Conservation (phyloP, 2,329 filamentous ascomycete species). For the Neopestalotiopsis sp. region DNA sequence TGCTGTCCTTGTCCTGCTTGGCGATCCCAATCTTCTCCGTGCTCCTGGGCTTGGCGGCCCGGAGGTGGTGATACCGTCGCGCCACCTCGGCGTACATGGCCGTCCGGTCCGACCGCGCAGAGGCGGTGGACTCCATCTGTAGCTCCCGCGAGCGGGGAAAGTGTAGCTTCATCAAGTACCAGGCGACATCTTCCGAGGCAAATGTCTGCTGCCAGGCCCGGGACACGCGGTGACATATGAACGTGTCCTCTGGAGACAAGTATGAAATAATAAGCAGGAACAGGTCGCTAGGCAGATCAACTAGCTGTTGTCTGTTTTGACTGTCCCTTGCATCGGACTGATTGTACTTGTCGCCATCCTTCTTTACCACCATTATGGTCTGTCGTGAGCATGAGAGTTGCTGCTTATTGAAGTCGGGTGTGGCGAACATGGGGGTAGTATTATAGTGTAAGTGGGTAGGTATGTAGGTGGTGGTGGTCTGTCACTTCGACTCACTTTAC, state of each 20-base stretch:
- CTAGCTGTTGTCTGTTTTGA: slow-evolving; percentile 42
- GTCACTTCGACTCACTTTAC: neutral
- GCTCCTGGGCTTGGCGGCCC: slow-evolving; percentile 50
- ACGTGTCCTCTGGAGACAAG: slow-evolving; percentile 54
- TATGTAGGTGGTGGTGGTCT: neutral
- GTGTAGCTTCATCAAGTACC: slow-evolving; percentile 52
- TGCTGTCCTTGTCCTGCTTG: slow-evolving; percentile 32
- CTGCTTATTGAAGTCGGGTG: neutral
- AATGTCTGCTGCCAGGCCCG: slow-evolving; percentile 56
- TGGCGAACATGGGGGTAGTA: neutral
- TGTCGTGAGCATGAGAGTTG: neutral
- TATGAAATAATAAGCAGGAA: slow-evolving; percentile 59
- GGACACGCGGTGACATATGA: slow-evolving; percentile 59
- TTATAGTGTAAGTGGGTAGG: neutral
- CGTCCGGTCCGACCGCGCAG: slow-evolving; percentile 41
- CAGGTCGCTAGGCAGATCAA: slow-evolving; percentile 60
- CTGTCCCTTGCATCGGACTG: too few species aligned
- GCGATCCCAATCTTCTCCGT: slow-evolving; percentile 51
- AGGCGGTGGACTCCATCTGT: slow-evolving; percentile 32
- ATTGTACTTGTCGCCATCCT: too few species aligned
- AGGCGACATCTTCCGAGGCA: slow-evolving; percentile 50
- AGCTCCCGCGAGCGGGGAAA: slow-evolving; percentile 61
- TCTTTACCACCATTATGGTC: neutral
- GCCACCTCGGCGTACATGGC: slow-evolving; percentile 54
- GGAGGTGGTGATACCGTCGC: slow-evolving; percentile 60